A percentile compares a stretch with the other conserved stretches of the same genome.
phyloP scores from a whole-genome alignment of 306 rosid genomes.

The Rosa chinensis region DNA sequence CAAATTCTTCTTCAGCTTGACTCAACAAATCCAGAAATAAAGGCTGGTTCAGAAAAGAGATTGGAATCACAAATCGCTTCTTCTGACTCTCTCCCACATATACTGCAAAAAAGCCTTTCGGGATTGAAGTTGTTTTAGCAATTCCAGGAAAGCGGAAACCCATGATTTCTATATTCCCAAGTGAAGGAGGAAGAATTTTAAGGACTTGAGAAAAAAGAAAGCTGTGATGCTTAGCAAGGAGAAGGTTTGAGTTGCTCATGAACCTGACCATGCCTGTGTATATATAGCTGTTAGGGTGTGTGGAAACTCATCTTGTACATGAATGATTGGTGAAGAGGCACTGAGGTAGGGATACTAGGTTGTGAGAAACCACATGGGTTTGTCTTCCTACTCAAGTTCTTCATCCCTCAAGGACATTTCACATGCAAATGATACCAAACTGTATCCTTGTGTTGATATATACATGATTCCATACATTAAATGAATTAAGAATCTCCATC shows the following conservation, averaged over 20 bases:
- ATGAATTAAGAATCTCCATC: background rate
- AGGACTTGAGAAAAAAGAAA: background rate
- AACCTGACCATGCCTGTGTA: background rate
- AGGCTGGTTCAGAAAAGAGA: background rate
- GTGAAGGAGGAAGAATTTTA: background rate
- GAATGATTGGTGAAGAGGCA: background rate
- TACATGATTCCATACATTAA: background rate
- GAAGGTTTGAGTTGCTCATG: background rate
- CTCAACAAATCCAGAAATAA: background rate
- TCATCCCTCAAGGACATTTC: background rate
- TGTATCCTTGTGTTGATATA: background rate
- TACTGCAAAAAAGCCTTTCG: background rate
- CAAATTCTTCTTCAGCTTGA: slow-evolving; percentile 1
- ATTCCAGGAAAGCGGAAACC: background rate
- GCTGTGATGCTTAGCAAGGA: slow-evolving; percentile 1
- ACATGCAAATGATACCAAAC: background rate
- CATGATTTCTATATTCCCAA: background rate
- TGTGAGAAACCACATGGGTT: slow-evolving; percentile 1
- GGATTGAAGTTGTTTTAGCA: background rate
- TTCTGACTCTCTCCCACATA: background rate
- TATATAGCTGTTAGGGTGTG: background rate
- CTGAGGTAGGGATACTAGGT: background rate
- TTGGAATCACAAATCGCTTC: slow-evolving; percentile 3
- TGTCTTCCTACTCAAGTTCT: background rate
- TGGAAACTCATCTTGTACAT: background rate